Evolutionary conservation across 2,329 filamentous ascomycete species (phyloP), one percentile per base, ranked within the genome.

Genomic region (Simplicillium sp.): DNA sequence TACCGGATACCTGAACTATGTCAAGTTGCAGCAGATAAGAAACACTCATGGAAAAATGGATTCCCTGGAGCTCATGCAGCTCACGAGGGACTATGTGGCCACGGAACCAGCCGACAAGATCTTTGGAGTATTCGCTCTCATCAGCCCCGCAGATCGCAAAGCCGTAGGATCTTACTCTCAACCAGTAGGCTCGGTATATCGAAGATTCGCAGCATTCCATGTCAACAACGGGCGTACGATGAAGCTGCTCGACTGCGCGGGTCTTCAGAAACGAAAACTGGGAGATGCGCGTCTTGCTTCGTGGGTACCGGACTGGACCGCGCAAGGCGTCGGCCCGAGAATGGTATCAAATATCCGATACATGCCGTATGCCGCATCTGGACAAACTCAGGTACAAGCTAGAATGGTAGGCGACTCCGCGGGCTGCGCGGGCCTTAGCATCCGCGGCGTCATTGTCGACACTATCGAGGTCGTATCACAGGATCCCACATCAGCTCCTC

Each of bases 111-210:
- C 40, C 7, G 41, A 46, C 29, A 40, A 44, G 5, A 44, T 46
- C 14, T 44, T 41, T 39, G 44, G 41, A 5, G 25, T 46, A 8
- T 42, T 48, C 1, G 47, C 43, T 9, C 16, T 48, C 15, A 38
- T 41, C 20, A 15, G 11, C 20, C 28, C 29, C 9, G 18, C 29
- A 12, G 37, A 38, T 31, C 37, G 32, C 15, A 15, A 31, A 25
- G 37, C 37, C 18, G 16, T 38, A 6, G 37, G 37, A 5, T 31
- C 37, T 4, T 38, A 25, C 20, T 25, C 20, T 9, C 20, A 25
- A 25, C 20, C 20, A 6, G 20, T 25, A 6, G 20, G 20, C 20
- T 25, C 20, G 9, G 20, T 25, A 9, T 25, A 25, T 25, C 20
- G 20, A 25, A 25, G 9, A 9, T 38, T 38, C 11, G 37, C 37